Base-by-base conservation (phyloP, 176 grass and related monocot genomes). In the Eremochloa ophiuroides region DNA sequence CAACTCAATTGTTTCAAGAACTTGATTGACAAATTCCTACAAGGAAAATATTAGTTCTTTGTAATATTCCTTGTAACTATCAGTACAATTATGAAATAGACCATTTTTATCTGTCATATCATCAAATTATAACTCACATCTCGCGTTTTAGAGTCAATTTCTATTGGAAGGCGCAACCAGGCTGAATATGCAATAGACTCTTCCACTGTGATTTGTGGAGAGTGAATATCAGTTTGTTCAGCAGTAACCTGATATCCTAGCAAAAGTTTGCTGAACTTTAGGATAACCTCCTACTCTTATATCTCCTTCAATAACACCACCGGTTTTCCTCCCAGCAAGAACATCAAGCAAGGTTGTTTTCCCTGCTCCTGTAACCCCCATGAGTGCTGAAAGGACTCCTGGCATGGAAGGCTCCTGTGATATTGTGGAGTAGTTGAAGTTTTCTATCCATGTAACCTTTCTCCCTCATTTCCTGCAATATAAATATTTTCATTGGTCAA, bases 201-300 rank as follows among this genome's bases (percentile, higher is more conserved):
- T 7, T 80, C 81, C 17, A 94, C 86, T 39, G 92, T 94, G 74
- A 94, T 85, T 56, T 94, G 86, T 25, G 92, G 89, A 10, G 92
- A 91, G 73, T 94, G 92, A 34, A 91, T 80, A 75, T 94, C 89
- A 26, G 28, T 89, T 25, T 94, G 92, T 77, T 94, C 92, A 15
- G n/a, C 92, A 94, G n/a, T 94, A 94, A 38, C 86, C 89, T 71
- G 92, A 94, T 84, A 94, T 85, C 64, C 92, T 91, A 80, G 89
- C 86, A 71, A 94, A 94, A 12, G 89, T 91, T 78, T 87, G 10
- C 22, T 94, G 89, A 1, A 91, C 43, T 79, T 94, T 94, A 61
- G 92, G 84, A 80, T 91, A 89, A 8, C 89, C 92, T 26, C 84
- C 89, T 66, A 94, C 89, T 82, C 73, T 83, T 87, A 94, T 87